Evolutionary conservation across 371 early-diverging fungal species (phyloP), one percentile per base, ranked within the genome.

Genomic region (Capillidium heterosporum): DNA sequence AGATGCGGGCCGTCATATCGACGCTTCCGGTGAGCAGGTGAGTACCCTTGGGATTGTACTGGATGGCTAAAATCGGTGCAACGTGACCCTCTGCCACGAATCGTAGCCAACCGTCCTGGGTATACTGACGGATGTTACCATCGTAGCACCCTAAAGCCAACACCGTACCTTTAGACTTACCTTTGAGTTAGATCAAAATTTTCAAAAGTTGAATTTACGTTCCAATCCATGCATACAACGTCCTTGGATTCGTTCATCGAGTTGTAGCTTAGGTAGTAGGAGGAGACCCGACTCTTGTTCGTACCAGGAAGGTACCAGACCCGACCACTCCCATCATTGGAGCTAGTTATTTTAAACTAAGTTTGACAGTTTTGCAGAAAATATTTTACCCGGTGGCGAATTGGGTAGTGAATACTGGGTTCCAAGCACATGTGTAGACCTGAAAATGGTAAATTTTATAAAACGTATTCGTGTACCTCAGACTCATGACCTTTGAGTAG

Each of bases 111-210:
- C 89, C 88, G 51, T n/a, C 19, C 43, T 8, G 41, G 13, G 82
- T 76, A 91, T 91, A 95, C 23, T 93, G 76, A 27, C 91, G 77
- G 28, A 82, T 82, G 59, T 81, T 77, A 1, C 95, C 97, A 66
- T 87, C 89, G 61, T 87, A 89, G n/a, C 85, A 78, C 10, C 90
- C 97, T 3, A 94, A 87, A 8, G 93, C 95, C 27, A 96, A 70
- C 43, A 82, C 63, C 29, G 72, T 76, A 31, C 95, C 97, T 2
- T 72, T 68, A 7, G 87, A 80, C 85, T 89, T 58, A 11, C 19
- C 43, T 15, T 26, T 41, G 28, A 31, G 11, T 56, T 27, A 55
- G 44, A 44, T 19, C 19, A 40, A 40, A n/a, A 40, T 44, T 44
- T 17, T 19, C 7, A 44, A 15, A 44, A 15, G 19, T 7, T 8